Base-by-base conservation (phyloP, 495 filamentous ascomycete species). In the Penicillium riverlandense region DNA sequence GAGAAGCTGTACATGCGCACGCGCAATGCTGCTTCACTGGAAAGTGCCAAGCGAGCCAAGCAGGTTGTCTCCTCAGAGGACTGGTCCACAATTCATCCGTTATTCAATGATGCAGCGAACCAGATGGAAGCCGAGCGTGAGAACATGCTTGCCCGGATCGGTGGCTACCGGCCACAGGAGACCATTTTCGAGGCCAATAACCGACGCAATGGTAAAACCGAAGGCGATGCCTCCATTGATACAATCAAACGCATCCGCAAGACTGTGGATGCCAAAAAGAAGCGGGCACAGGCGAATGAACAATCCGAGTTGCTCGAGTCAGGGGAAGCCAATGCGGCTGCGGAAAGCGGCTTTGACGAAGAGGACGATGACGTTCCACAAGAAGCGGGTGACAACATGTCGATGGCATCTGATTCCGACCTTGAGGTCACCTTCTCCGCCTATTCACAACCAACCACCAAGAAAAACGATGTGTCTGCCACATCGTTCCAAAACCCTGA, bases 171-270 rank as follows among this genome's bases (percentile, higher is more conserved):
- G 53, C 92, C 92, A 1, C 74, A 81, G 39, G 94, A 99, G 57
- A 96, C 92, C 0, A 82, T 99, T 15, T 97, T 99, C 55, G 92
- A 99, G 59, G 82, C 95, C 48, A 85, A 89, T 3, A 82, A 83
- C 44, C 73, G 79, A 45, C 79, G 84, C 11, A 77, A 74, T 46
- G 74, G 75, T 16, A 73, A 76, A 37, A 76, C 68, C 27, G 62
- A 56, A 29, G 58, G 53, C 36, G 68, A 72, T 44, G 87, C 86
- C 55, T 78, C 88, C 8, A 86, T 85, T 8, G 86, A 95, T 37
- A 72, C 94, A 15, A 87, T 96, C 72, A 82, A 84, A 44, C 74
- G 61, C 63, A 78, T 69, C 72, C 80, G 72, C 74, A 86, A 53
- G 37, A 72, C 56, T 29, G 66, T 67, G 42, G 69, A 72, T 40